Evolutionary conservation across 306 rosid species (phyloP).

Genomic region (Gynostemma pentaphyllum): DNA sequence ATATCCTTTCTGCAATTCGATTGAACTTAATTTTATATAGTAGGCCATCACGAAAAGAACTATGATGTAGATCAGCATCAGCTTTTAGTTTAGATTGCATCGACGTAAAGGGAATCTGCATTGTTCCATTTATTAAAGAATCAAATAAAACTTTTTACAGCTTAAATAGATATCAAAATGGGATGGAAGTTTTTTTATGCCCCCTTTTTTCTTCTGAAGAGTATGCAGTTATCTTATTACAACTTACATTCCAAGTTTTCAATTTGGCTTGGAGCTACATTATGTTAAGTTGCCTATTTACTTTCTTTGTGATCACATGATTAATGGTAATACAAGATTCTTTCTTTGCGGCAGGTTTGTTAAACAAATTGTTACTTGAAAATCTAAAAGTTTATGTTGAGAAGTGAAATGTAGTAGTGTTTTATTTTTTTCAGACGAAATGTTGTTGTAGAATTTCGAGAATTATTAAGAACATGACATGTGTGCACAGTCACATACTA

Average conservation of each 20-base stretch:
- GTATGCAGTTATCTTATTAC: background rate
- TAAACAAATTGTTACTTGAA: background rate
- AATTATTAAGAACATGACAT: background rate
- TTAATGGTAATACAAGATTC: background rate
- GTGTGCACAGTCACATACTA: background rate
- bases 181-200: background rate
- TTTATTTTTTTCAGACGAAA: no score
- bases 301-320: background rate
- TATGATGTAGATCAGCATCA: background rate
- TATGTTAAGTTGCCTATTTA: background rate
- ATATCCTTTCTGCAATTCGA: background rate
- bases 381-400: background rate
- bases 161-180: background rate
- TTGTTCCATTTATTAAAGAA: background rate
- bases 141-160: background rate
- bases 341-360: background rate
- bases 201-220: background rate
- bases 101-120: background rate
- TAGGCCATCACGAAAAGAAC: background rate
- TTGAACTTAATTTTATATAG: background rate
- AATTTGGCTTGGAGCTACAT: background rate
- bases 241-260: background rate
- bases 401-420: background rate
- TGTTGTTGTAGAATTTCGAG: no score
- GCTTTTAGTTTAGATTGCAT: background rate